Percentiles rank a stretch among this genome's conserved stretches.
phyloP scores from a whole-genome alignment of 768 basidiomycete genomes.

The Collybia sp. region DNA sequence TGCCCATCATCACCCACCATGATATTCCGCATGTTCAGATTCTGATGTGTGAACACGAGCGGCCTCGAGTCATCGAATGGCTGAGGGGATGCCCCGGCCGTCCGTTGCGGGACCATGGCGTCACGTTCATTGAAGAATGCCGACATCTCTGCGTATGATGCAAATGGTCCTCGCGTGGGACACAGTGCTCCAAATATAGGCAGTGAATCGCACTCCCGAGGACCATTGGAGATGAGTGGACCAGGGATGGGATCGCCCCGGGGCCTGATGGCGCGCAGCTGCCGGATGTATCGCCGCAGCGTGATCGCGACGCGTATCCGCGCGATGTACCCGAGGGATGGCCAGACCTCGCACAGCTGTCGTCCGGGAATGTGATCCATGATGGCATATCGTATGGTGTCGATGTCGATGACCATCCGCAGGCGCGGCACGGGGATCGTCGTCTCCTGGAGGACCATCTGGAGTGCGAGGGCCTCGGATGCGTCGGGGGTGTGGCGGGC shows the following conservation, averaged over 20 bases:
- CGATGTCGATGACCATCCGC: slow-evolving; percentile 6
- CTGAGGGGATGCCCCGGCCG: slow-evolving; percentile 2
- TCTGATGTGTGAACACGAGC: slow-evolving; percentile 16
- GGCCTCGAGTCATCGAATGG: slow-evolving; percentile 13
- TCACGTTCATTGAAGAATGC: slow-evolving; percentile 8
- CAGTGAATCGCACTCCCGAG: slow-evolving; percentile 1
- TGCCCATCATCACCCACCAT: slow-evolving; percentile 13
- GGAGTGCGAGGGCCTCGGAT: slow-evolving; percentile 6
- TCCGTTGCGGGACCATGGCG: background rate
- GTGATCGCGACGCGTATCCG: slow-evolving; percentile 14
- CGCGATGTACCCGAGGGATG: slow-evolving; percentile 6
- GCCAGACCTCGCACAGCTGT: slow-evolving; percentile 12
- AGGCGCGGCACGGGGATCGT: slow-evolving; percentile 16
- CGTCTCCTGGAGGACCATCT: slow-evolving; percentile 5
- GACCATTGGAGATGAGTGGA: slow-evolving; percentile 6
- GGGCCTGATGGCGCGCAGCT: slow-evolving; percentile 6
- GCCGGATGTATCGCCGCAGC: slow-evolving; percentile 14
- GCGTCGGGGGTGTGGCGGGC: too few relatives aligned
- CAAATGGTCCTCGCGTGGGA: slow-evolving; percentile 8
- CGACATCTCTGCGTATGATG: slow-evolving; percentile 10
- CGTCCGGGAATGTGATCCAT: slow-evolving; percentile 14
- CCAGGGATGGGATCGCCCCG: slow-evolving; percentile 6
- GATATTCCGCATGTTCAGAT: slow-evolving; percentile 14
- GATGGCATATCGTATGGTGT: slow-evolving; percentile 7
- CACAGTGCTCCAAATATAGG: too few relatives aligned